phyloP scores from a whole-genome alignment of 352 stramenopile genomes.

The Phytophthora pluvialis region DNA sequence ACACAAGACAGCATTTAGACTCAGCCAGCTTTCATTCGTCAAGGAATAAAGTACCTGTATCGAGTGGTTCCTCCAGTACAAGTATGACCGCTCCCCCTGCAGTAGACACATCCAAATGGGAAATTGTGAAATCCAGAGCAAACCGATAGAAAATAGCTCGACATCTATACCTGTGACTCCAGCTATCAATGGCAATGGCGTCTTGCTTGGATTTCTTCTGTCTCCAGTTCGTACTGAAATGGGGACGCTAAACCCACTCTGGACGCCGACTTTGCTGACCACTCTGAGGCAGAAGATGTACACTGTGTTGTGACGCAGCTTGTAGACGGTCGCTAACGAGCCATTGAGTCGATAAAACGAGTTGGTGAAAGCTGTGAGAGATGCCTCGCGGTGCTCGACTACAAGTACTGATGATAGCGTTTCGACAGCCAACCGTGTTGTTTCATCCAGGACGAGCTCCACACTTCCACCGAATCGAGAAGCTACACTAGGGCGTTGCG shows the following conservation, averaged over 20 bases:
- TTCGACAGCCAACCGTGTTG: slow-evolving; percentile 2
- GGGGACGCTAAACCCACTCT: slow-evolving; percentile 37
- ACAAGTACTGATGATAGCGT: slow-evolving; percentile 5
- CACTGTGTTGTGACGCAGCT: slow-evolving; percentile 48
- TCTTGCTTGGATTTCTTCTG: slow-evolving; percentile 40
- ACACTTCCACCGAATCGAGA: slow-evolving; percentile 34
- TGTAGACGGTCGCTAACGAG: slow-evolving; percentile 40
- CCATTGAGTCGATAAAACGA: slow-evolving; percentile 26
- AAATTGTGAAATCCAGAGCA: neutral
- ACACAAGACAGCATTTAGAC: slow-evolving; percentile 3
- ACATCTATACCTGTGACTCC: slow-evolving; percentile 43
- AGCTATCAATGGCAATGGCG: slow-evolving; percentile 41
- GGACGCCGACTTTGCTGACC: slow-evolving; percentile 13
- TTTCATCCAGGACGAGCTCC: slow-evolving; percentile 26
- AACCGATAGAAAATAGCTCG: neutral
- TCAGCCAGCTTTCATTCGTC: neutral
- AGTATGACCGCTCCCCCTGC: slow-evolving; percentile 45
- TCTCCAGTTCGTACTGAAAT: slow-evolving; percentile 39
- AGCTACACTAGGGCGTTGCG: slow-evolving; percentile 10
- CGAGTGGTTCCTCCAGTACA: slow-evolving; percentile 39
- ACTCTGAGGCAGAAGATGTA: slow-evolving; percentile 59
- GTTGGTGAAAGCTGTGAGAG: slow-evolving; percentile 20
- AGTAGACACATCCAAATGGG: neutral
- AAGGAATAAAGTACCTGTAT: slow-evolving; percentile 39
- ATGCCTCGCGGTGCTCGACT: slow-evolving; percentile 46